A percentile compares a stretch with the other conserved stretches of the same genome.
These are phyloP conservation scores for Xerocomellus amylosporus DNA, from an alignment of 768 basidiomycete genomes.

Conservation along the genomic window DNA sequence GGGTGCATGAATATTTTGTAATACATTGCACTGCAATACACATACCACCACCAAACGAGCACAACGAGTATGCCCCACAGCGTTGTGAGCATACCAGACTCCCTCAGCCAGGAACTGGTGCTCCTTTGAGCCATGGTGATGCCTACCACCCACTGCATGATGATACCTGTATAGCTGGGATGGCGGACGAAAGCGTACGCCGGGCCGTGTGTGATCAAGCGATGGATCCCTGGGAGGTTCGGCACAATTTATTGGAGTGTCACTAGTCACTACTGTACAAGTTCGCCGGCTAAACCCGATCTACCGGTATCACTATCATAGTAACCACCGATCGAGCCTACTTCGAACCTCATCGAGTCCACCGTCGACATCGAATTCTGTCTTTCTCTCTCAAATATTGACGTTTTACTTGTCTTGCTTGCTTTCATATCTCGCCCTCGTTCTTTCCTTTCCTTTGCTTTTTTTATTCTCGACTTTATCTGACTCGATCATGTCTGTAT, in stretches of 20 bases:
- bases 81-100: too few species aligned
- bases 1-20: constrained; percentile 4
- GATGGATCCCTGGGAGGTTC: too few species aligned
- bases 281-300: not conserved
- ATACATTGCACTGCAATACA: not conserved
- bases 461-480: not conserved
- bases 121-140: too few species aligned
- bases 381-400: not conserved
- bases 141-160: too few species aligned
- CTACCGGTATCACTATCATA: not conserved
- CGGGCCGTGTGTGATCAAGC: too few species aligned
- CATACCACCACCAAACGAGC: too few species aligned
- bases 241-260: too few species aligned
- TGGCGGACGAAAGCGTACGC: too few species aligned
- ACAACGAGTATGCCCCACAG: too few species aligned
- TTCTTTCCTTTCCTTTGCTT: not conserved
- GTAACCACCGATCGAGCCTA: not conserved
- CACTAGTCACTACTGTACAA: too few species aligned
- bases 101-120: too few species aligned
- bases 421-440: not conserved
- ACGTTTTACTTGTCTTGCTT: not conserved
- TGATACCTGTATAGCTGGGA: too few species aligned
- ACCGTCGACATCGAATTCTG: not conserved
- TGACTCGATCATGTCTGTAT: constrained; percentile 24
- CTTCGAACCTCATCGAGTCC: not conserved